Evolutionary conservation across 2,329 filamentous ascomycete genomes (phyloP), one percentile per base, ranked within the genome.

Genomic region (Stagonosporopsis rhizophila): DNA sequence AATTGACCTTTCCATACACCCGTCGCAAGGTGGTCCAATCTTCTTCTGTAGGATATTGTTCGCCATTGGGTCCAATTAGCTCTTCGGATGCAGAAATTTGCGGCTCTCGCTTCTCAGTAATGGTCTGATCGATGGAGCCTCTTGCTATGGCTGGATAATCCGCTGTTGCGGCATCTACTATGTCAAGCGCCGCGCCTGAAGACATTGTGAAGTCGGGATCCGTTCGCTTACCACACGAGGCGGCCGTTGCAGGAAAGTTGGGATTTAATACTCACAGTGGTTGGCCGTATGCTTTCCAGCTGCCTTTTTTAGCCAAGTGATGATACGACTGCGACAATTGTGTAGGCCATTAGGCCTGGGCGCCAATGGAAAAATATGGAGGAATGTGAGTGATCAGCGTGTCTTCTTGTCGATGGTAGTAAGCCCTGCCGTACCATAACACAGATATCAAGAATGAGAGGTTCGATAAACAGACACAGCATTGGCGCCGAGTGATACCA

Each of bases 1-100:
- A 67, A 14, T 64, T 61, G 25, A 74, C 68, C 41, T 71, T 71
- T 17, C 67, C 69, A 44, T 67, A 69, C 4, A 74, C 70, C 11
- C 68, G 69, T 25, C 69, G 71, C 15, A 75, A 65, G 1, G 60
- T 70, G 1, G 37, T 15, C 54, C 71, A 62, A 11, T 75, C 71
- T 44, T 73, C 71, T 6, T 56, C 64, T 14, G 66, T 68, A 14
- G 70, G 71, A 22, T 69, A 62, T 42, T 64, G 58, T 23, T 68
- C 61, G 48, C 69, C 66, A 59, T 70, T 65, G 12, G 62, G 64
- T 3, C 64, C 60, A 17, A 56, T 12, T n/a, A 63, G 50, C 23
- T 56, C 49, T 23, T 61, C 56, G 14, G 57, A 58, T 11, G 56
- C 39, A 3, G 53, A 54, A 12, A 30, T 30, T 7, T 55, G 22